A percentile compares a stretch with the other conserved stretches of the same genome.
Conservation (phyloP, 1,284 basidiomycete genomes). For the Sanghuangporus weigelae region DNA sequence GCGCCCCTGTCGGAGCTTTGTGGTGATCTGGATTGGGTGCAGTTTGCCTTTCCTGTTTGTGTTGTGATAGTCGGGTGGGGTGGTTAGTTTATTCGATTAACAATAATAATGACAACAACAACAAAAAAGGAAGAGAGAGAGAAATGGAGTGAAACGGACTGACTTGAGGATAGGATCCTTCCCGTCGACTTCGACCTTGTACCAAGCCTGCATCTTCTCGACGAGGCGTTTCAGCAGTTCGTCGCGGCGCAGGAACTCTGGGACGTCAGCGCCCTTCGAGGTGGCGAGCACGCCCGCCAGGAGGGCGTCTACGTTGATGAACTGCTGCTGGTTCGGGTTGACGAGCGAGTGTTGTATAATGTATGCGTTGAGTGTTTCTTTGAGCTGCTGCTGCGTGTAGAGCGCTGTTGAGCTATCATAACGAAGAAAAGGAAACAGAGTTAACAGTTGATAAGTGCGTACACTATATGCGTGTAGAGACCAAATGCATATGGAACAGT, state of each 20-base stretch:
- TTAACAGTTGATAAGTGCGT: background rate
- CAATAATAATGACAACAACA: background rate
- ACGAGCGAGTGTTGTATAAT: conserved; percentile 56
- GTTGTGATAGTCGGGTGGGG: background rate
- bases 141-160: conserved; percentile 4
- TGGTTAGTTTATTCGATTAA: background rate
- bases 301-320: conserved; percentile 56
- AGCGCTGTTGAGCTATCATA: conserved; percentile 42
- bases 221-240: conserved; percentile 52
- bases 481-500: background rate
- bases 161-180: conserved; percentile 30
- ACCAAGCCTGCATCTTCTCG: conserved; percentile 69
- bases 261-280: conserved; percentile 22
- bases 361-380: conserved; percentile 55
- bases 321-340: conserved; percentile 61
- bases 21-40: conserved; percentile 60
- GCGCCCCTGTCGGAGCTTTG: conserved; percentile 71
- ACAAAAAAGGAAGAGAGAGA: background rate
- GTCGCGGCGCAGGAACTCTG: conserved; percentile 66
- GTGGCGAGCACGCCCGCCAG: conserved; percentile 41
- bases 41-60: conserved; percentile 66
- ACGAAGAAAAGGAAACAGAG: background rate
- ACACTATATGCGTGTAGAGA: conserved; percentile 5
- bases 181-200: conserved; percentile 50
- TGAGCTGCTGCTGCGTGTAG: conserved; percentile 54